These are phyloP conservation scores for Magnolia kwangsiensis DNA, from an alignment of 164 flowering plant species.

Conservation along the genomic window DNA sequence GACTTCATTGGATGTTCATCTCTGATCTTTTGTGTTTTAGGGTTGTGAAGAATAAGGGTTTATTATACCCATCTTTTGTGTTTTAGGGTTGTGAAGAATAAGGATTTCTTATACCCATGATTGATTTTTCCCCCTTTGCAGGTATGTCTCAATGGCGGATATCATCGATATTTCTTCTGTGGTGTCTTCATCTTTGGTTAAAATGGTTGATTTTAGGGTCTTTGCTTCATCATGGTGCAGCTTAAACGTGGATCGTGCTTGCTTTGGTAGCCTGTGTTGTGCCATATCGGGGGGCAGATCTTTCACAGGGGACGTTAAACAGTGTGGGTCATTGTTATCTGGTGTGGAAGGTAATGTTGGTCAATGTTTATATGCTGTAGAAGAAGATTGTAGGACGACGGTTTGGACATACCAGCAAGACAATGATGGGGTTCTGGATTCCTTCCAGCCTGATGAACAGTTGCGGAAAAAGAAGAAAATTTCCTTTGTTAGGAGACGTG, in stretches of 20 bases:
- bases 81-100: no score
- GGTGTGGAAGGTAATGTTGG: constrained; percentile 47
- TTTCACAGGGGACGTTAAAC: constrained; percentile 37
- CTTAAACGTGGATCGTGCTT: constrained; percentile 32
- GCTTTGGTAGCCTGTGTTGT: constrained; percentile 29
- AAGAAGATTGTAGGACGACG: constrained; percentile 78
- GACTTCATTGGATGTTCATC: not conserved
- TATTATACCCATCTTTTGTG: no score
- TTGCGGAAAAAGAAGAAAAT: constrained; percentile 66
- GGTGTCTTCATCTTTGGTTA: constrained; percentile 38
- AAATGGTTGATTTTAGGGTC: constrained; percentile 61
- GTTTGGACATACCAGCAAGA: constrained; percentile 81
- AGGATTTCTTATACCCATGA: not conserved
- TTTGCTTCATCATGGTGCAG: constrained; percentile 68
- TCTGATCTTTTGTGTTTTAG: no score
- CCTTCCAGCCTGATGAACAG: constrained; percentile 83
- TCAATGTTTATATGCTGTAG: constrained; percentile 63
- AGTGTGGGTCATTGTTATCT: constrained; percentile 71
- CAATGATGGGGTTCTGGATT: constrained; percentile 52
- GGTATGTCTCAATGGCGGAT: constrained; percentile 90
- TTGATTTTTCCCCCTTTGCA: constrained; percentile 25
- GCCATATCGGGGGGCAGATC: constrained; percentile 18
- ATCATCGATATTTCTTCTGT: constrained; percentile 68
- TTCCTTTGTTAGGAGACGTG: constrained; percentile 58
- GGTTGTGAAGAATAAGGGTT: no score